phyloP scores from a whole-genome alignment of 148 eudicot species.

The Heliosperma pusillum region DNA sequence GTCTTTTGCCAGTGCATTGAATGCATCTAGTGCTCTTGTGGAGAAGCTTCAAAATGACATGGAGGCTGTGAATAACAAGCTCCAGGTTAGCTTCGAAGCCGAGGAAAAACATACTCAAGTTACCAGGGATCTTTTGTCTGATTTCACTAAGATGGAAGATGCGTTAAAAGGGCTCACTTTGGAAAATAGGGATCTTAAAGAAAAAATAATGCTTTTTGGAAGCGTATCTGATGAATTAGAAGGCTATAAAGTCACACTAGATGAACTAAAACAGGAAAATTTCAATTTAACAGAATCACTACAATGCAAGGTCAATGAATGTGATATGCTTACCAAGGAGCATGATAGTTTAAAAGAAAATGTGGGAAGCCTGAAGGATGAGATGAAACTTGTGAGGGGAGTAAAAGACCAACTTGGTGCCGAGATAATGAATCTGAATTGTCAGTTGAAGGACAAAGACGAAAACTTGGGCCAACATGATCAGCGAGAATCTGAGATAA shows the following conservation, averaged over 20 bases:
- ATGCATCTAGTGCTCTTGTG: conserved; percentile 41
- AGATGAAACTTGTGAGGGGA: conserved; percentile 46
- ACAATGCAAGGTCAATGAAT: conserved; percentile 46
- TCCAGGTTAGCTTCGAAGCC: conserved; percentile 45
- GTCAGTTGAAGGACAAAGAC: conserved; percentile 37
- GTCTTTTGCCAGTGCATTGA: conserved; percentile 41
- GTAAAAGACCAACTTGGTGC: conserved; percentile 45
- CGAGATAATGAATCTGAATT: conserved; percentile 37
- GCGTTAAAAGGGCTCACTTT: conserved; percentile 54
- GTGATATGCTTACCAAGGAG: conserved; percentile 48
- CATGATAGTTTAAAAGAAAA: conserved; percentile 44
- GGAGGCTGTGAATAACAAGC: conserved; percentile 47
- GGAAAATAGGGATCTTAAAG: conserved; percentile 46
- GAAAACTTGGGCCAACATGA: conserved; percentile 18
- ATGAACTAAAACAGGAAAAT: conserved; percentile 51
- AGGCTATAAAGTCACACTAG: conserved; percentile 36
- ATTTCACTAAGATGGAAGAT: conserved; percentile 51
- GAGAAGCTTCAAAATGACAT: conserved; percentile 59
- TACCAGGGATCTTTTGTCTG: conserved; percentile 50
- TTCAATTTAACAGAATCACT: conserved; percentile 36
- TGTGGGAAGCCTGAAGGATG: conserved; percentile 49
- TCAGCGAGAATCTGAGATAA: conserved; percentile 29
- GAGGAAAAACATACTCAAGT: conserved; percentile 48
- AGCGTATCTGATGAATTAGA: conserved; percentile 50
- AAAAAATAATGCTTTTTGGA: conserved; percentile 45